Evolutionary conservation across 2,329 filamentous ascomycete species (phyloP).

Genomic region (Thielaviopsis cerberus): DNA sequence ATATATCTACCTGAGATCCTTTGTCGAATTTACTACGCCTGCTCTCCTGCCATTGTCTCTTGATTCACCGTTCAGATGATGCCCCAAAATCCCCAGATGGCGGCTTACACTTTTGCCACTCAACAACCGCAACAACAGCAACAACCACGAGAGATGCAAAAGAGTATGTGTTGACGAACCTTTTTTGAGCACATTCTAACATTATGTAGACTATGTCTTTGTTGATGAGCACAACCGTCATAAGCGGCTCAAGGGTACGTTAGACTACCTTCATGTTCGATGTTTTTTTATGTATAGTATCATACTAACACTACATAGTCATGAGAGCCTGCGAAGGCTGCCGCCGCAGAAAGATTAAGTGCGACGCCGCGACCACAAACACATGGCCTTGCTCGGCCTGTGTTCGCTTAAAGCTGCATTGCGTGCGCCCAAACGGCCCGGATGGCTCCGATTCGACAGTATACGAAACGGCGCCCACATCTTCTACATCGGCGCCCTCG

Average conservation of each 20-base stretch:
- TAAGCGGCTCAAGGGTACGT: slow-evolving; percentile 77
- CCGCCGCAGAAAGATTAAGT: slow-evolving; percentile 89
- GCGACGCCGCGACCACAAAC: slow-evolving; percentile 90
- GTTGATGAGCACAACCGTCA: slow-evolving; percentile 97
- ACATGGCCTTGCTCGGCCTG: slow-evolving; percentile 95
- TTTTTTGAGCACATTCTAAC: slow-evolving; percentile 17
- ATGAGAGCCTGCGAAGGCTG: slow-evolving; percentile 97
- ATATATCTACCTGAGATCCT: background rate
- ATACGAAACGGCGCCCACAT: slow-evolving; percentile 7
- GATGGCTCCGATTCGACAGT: slow-evolving; percentile 26
- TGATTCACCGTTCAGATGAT: slow-evolving; percentile 41
- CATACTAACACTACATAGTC: slow-evolving; percentile 32
- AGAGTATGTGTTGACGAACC: slow-evolving; percentile 1
- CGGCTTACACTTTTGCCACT: slow-evolving; percentile 59
- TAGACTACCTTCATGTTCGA: background rate
- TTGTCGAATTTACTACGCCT: background rate
- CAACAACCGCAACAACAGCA: slow-evolving; percentile 27
- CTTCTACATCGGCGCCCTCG: background rate
- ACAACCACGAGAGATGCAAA: slow-evolving; percentile 16
- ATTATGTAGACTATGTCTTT: slow-evolving; percentile 74
- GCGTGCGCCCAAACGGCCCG: slow-evolving; percentile 69
- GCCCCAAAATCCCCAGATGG: slow-evolving; percentile 51
- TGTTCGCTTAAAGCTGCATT: slow-evolving; percentile 77
- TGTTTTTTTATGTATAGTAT: background rate
- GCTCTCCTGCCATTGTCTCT: slow-evolving; percentile 30